Evolutionary conservation across 352 stramenopile genomes (phyloP).

Genomic region (Pythium utonaiense): DNA sequence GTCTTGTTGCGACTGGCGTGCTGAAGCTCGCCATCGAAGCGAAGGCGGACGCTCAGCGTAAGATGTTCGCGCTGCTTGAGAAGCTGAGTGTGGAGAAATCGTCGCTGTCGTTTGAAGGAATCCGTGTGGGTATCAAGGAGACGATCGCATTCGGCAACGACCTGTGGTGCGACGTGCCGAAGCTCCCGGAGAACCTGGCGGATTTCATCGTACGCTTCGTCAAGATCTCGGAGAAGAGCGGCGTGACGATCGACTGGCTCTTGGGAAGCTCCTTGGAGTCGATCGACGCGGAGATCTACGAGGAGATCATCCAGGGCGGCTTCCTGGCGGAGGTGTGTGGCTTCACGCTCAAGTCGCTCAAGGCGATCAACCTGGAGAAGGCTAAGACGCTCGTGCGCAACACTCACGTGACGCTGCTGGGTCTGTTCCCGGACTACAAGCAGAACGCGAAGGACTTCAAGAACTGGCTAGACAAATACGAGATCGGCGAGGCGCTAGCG

Average conservation of each 20-base stretch:
- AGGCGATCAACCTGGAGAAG: constrained; percentile 35
- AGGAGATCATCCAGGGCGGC: constrained; percentile 68
- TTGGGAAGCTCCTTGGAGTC: constrained; percentile 41
- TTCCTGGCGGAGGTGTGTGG: constrained; percentile 57
- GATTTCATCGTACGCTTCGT: constrained; percentile 71
- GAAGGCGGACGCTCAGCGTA: constrained; percentile 44
- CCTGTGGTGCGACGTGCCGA: constrained; percentile 80
- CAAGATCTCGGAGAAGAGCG: constrained; percentile 48
- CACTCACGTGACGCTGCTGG: constrained; percentile 54
- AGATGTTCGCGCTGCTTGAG: constrained; percentile 68
- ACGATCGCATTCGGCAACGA: constrained; percentile 56
- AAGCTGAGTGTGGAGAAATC: constrained; percentile 64
- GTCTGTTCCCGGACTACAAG: constrained; percentile 50
- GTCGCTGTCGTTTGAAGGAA: constrained; percentile 47
- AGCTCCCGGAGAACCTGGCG: constrained; percentile 74
- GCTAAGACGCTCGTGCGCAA: constrained; percentile 44
- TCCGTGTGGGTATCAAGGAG: constrained; percentile 59
- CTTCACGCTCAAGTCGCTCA: constrained; percentile 44
- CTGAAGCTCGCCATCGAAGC: constrained; percentile 63
- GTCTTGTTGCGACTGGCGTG: constrained; percentile 56
- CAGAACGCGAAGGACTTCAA: constrained; percentile 50
- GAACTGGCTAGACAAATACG: constrained; percentile 66
- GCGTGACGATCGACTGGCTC: constrained; percentile 70
- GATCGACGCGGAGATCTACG: constrained; percentile 51
- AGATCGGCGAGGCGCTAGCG: constrained; percentile 47